Base-by-base conservation (phyloP, 352 stramenopile species). In the Phytophthora quininea region DNA sequence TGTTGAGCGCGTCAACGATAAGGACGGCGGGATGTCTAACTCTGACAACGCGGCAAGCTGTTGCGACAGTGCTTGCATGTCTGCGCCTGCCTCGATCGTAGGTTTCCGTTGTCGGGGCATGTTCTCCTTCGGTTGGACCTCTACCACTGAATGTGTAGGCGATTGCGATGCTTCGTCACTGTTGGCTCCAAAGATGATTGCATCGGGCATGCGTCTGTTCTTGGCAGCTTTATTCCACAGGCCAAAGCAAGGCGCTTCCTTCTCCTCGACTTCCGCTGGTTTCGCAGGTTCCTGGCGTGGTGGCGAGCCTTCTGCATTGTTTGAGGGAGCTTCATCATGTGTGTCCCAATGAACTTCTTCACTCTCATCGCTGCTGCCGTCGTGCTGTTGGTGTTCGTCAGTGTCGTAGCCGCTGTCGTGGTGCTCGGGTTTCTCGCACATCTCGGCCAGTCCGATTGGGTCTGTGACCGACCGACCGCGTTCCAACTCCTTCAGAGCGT, bases 151-250 rank as follows among this genome's bases (percentile, higher is more conserved):
- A 15, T 29, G 31, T 31, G 10, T 54, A 8, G 57, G 40, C 24
- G 46, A 49, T 12, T 32, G 59, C 3, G 68, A 67, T 3, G 32
- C 31, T 30, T 67, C 45, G 12, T 68, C 57, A 6, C 19, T 33
- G 31, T 11, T 51, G 2, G 70, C 60, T 24, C 43, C 51, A 40
- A 78, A 78, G 4, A 86, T 79, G 33, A 90, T 88, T 1, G 84
- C 84, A 24, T 82, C 71, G 0, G 77, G 76, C 10, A 92, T 69
- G 6, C 58, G 40, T 54, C 71, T 73, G 46, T 66, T 82, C 48
- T 78, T 75, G 31, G 63, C 47, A 0, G 82, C 84, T 47, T 83
- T 85, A 15, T 79, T 85, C 82, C 84, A 92, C 4, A 92, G 58
- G 7, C 73, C 74, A 60, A 92, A 92, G 24, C 64, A 70, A 15